Evolutionary conservation across 257 asterid genomes (phyloP).

Genomic region (Ilex aquifolium): DNA sequence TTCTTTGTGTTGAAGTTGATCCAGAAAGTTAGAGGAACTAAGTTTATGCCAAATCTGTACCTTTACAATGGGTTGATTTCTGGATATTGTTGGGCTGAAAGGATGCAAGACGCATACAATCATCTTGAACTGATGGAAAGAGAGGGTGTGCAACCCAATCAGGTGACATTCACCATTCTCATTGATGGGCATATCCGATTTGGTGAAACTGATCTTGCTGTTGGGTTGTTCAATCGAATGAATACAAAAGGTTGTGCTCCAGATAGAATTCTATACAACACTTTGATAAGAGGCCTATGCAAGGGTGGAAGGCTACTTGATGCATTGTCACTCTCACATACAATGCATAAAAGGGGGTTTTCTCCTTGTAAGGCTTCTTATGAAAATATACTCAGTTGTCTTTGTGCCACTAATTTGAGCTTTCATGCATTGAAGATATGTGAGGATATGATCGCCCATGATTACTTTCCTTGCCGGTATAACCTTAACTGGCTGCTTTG

Average conservation of each 20-base stretch:
- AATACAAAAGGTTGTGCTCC: constrained; percentile 34
- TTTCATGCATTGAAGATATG: constrained; percentile 38
- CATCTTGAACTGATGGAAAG: constrained; percentile 37
- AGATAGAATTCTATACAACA: constrained; percentile 39
- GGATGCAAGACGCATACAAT: constrained; percentile 42
- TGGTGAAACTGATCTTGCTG: constrained; percentile 42
- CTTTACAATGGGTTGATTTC: constrained; percentile 41
- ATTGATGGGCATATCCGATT: constrained; percentile 41
- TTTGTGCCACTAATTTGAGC: constrained; percentile 32
- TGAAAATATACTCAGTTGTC: constrained; percentile 37
- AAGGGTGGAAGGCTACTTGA: constrained; percentile 38
- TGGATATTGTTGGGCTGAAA: constrained; percentile 38
- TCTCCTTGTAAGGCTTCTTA: constrained; percentile 44
- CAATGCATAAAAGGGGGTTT: constrained; percentile 53
- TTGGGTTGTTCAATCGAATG: constrained; percentile 49
- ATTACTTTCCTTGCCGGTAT: constrained; percentile 38
- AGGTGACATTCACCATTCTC: constrained; percentile 55
- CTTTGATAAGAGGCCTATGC: constrained; percentile 46
- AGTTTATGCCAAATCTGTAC: constrained; percentile 36
- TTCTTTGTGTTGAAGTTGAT: constrained; percentile 26
- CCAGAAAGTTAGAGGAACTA: constrained; percentile 16
- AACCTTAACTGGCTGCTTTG: constrained; percentile 15
- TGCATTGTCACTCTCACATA: constrained; percentile 37
- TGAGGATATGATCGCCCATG: constrained; percentile 46
- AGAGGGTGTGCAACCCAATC: constrained; percentile 48